Percentiles rank a stretch among this genome's conserved stretches.
Conservation (phyloP, 495 filamentous ascomycete genomes). For the Penicillium nucicola region DNA sequence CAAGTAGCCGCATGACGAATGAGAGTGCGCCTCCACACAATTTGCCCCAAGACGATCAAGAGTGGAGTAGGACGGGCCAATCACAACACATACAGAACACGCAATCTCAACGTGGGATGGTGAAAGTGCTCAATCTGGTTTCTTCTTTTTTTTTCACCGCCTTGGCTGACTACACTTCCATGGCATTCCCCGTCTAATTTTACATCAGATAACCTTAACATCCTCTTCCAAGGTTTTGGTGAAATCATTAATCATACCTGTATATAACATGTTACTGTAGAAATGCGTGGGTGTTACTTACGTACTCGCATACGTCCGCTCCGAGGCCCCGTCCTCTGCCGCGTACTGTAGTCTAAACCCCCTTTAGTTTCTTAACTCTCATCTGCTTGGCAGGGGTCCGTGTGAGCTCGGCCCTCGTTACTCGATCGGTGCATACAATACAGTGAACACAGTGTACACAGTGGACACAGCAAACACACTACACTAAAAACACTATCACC, state of each 20-base stretch:
- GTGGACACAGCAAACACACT: no score
- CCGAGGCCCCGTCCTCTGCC: neutral
- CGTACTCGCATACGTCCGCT: neutral
- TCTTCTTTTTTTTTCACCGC: neutral
- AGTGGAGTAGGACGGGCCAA: conserved; percentile 16
- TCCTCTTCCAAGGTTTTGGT: no score
- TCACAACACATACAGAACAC: conserved; percentile 26
- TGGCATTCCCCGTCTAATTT: no score
- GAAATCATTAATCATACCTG: no score
- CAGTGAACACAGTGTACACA: neutral
- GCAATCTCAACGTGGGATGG: conserved; percentile 33
- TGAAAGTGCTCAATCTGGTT: conserved; percentile 18
- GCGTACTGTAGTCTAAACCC: neutral
- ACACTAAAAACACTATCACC: no score
- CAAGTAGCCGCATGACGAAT: conserved; percentile 2
- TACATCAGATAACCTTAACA: no score
- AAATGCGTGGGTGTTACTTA: neutral
- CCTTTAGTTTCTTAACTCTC: neutral
- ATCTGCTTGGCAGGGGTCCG: conserved; percentile 9
- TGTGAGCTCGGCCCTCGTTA: conserved; percentile 7
- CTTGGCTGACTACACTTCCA: neutral
- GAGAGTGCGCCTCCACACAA: neutral
- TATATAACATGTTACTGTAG: no score
- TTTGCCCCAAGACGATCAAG: conserved; percentile 5
- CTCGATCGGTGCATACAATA: conserved; percentile 12